Conservation (phyloP, 306 rosid genomes). For the Mimosa pudica region DNA sequence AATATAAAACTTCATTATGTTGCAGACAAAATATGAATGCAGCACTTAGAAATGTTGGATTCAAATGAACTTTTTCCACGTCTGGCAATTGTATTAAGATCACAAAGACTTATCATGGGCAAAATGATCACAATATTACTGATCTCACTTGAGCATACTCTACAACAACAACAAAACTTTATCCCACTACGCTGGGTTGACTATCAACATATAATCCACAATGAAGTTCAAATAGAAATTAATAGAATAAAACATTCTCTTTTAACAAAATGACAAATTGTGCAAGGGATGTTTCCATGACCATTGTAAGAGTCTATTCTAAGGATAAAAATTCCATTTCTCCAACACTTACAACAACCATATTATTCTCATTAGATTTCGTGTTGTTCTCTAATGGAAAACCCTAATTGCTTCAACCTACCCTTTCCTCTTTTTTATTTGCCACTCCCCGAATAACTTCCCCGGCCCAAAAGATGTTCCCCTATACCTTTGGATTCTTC, state of each 20-base stretch:
- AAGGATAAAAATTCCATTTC: background rate
- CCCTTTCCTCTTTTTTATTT: background rate
- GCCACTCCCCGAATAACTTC: too few species aligned
- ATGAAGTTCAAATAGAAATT: constrained; percentile 12
- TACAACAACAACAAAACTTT: too few species aligned
- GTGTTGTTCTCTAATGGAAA: background rate
- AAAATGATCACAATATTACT: background rate
- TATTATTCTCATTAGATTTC: background rate
- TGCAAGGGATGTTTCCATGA: constrained; percentile 1
- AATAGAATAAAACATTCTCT: constrained; percentile 21
- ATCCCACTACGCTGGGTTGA: too few species aligned
- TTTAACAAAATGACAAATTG: constrained; percentile 16
- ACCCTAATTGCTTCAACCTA: too few species aligned
- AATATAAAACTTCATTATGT: constrained; percentile 9
- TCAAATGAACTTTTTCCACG: constrained; percentile 12
- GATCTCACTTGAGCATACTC: constrained; percentile 13
- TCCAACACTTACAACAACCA: constrained; percentile 8
- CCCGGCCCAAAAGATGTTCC: too few species aligned
- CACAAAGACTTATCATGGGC: constrained; percentile 15
- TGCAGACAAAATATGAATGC: constrained; percentile 22
- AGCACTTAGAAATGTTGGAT: background rate
- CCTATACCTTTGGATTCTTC: too few species aligned
- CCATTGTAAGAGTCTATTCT: constrained; percentile 18
- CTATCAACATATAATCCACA: too few species aligned
- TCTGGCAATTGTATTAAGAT: constrained; percentile 16